A percentile compares a stretch with the other conserved stretches of the same genome.
Conservation (phyloP, 768 basidiomycete species). For the Suillus cothurnatus region DNA sequence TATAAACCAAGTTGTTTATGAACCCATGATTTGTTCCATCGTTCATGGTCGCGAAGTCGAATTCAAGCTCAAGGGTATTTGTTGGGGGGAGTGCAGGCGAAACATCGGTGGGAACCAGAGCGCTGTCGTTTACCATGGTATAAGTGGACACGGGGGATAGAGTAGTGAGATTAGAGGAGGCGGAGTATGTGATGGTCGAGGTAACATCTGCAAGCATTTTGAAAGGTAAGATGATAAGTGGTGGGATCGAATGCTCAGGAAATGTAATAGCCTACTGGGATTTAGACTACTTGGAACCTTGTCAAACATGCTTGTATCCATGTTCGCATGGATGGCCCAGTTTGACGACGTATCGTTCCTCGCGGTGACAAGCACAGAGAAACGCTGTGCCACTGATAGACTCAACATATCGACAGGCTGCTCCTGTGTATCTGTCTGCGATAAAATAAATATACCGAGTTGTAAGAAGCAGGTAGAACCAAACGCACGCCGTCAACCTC, state of each 20-base stretch:
- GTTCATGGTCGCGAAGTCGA: slow-evolving; percentile 80
- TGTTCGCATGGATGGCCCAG: slow-evolving; percentile 89
- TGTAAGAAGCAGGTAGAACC: background rate
- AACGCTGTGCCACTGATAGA: slow-evolving; percentile 87
- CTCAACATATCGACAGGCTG: slow-evolving; percentile 71
- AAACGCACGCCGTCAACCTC: slow-evolving; percentile 78
- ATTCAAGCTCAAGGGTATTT: slow-evolving; percentile 67
- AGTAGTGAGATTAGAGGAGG: slow-evolving; percentile 52
- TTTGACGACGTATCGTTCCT: slow-evolving; percentile 83
- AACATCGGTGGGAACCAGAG: slow-evolving; percentile 62
- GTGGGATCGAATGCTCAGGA: background rate
- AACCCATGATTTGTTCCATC: slow-evolving; percentile 86
- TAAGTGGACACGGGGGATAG: slow-evolving; percentile 58
- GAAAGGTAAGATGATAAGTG: background rate
- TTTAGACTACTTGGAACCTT: slow-evolving; percentile 67
- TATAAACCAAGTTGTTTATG: slow-evolving; percentile 72
- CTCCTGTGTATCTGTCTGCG: slow-evolving; percentile 77
- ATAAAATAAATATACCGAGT: background rate
- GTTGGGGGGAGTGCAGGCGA: slow-evolving; percentile 54
- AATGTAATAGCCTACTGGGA: slow-evolving; percentile 55
- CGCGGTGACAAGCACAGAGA: slow-evolving; percentile 90
- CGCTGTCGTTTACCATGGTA: slow-evolving; percentile 63
- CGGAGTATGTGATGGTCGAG: slow-evolving; percentile 75
- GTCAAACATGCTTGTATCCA: slow-evolving; percentile 93
- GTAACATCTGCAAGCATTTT: slow-evolving; percentile 63